Percentiles rank a stretch among this genome's conserved stretches.
phyloP scores from a whole-genome alignment of 2,329 filamentous ascomycete genomes.

The Helotiales sp. region DNA sequence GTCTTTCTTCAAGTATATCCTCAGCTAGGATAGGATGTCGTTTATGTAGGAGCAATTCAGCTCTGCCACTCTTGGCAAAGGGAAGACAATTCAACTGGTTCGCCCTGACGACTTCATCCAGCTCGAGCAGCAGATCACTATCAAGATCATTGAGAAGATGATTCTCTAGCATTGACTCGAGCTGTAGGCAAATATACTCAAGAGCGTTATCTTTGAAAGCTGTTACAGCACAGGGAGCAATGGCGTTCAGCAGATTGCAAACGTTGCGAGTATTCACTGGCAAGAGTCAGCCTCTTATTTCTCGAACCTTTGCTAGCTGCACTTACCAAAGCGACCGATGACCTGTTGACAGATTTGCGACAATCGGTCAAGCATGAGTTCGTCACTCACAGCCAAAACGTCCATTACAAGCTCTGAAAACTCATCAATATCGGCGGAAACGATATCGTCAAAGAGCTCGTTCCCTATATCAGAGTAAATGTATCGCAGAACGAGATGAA shows the following conservation, averaged over 20 bases:
- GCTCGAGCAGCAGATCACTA: slow-evolving; percentile 76
- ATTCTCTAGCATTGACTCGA: slow-evolving; percentile 92
- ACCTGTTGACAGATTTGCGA: slow-evolving; percentile 87
- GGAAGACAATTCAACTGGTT: slow-evolving; percentile 83
- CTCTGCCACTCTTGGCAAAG: slow-evolving; percentile 75
- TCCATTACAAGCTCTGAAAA: slow-evolving; percentile 90
- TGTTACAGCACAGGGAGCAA: slow-evolving; percentile 80
- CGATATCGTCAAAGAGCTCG: slow-evolving; percentile 80
- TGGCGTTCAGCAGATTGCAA: slow-evolving; percentile 81
- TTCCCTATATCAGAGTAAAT: slow-evolving; percentile 83
- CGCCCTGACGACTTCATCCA: slow-evolving; percentile 78
- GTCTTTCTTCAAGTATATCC: slow-evolving; percentile 71
- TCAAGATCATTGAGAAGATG: slow-evolving; percentile 86
- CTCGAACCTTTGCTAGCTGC: background rate
- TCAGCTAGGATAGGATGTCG: slow-evolving; percentile 48
- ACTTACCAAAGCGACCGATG: slow-evolving; percentile 75
- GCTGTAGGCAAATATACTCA: slow-evolving; percentile 88
- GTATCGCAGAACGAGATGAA: slow-evolving; percentile 78
- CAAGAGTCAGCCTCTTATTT: slow-evolving; percentile 8
- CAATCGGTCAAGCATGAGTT: slow-evolving; percentile 91
- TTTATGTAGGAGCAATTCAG: slow-evolving; percentile 69
- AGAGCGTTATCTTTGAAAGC: slow-evolving; percentile 88
- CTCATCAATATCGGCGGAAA: slow-evolving; percentile 74
- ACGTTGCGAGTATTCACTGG: slow-evolving; percentile 83
- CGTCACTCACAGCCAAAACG: slow-evolving; percentile 87